A percentile compares a stretch with the other conserved stretches of the same genome.
phyloP scores from a whole-genome alignment of 2,329 filamentous ascomycete genomes.

The Hymenoscyphus repandus region DNA sequence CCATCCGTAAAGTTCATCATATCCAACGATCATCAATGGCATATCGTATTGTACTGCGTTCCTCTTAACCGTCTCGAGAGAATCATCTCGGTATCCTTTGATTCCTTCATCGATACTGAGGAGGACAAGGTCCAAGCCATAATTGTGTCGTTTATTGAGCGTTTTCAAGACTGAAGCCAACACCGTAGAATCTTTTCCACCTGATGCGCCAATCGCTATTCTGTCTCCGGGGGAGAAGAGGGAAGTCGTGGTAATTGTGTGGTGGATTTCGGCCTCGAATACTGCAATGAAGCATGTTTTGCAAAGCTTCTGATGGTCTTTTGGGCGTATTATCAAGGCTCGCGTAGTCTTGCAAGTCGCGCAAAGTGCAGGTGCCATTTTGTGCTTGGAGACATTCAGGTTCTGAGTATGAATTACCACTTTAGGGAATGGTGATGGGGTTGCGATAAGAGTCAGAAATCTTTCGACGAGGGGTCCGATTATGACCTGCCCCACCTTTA shows the following conservation, averaged over 20 bases:
- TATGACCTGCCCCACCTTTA: not conserved
- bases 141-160: constrained; percentile 82
- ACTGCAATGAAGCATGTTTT: constrained; percentile 78
- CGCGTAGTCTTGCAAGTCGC: constrained; percentile 69
- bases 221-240: constrained; percentile 80
- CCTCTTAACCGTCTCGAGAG: constrained; percentile 90
- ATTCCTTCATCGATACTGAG: constrained; percentile 97
- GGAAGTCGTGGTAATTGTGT: constrained; percentile 77
- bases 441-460: too few species aligned
- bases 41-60: constrained; percentile 90
- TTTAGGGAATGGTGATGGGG: too few species aligned
- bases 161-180: constrained; percentile 92
- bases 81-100: constrained; percentile 93
- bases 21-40: constrained; percentile 86
- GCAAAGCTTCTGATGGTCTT: constrained; percentile 92
- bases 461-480: too few species aligned
- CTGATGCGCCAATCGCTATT: constrained; percentile 91
- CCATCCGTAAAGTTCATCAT: constrained; percentile 93
- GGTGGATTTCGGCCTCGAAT: constrained; percentile 91
- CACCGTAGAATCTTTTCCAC: constrained; percentile 96
- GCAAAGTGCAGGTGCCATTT: constrained; percentile 70
- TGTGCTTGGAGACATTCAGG: not conserved
- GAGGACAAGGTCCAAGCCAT: constrained; percentile 78
- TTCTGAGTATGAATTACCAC: not conserved
- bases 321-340: constrained; percentile 87